phyloP scores from a whole-genome alignment of 371 early-diverging fungal species.

The Syncephalastrum racemosum region DNA sequence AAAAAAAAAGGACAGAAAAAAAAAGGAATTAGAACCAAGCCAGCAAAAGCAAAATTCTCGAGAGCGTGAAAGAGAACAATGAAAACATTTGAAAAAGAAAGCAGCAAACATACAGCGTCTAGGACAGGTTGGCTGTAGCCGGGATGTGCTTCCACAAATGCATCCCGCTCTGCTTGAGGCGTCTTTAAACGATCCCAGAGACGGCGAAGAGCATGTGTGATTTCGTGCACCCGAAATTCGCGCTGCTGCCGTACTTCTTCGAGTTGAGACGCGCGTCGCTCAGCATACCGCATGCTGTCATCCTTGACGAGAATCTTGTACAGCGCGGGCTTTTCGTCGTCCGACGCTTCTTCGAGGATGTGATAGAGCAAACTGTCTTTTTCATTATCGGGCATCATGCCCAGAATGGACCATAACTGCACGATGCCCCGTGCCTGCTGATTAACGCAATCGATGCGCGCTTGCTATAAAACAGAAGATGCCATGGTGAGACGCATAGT shows the following conservation, averaged over 20 bases:
- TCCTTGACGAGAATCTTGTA: conserved; percentile 21
- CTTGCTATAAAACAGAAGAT: conserved; percentile 2
- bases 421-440: conserved; percentile 14
- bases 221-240: conserved; percentile 37
- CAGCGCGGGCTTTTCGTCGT: conserved; percentile 14
- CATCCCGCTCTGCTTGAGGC: conserved; percentile 22
- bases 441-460: conserved; percentile 13
- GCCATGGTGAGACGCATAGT: not conserved
- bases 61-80: too few species aligned
- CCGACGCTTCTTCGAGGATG: conserved; percentile 13
- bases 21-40: not conserved
- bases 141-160: conserved; percentile 18
- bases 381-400: conserved; percentile 16
- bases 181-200: conserved; percentile 40
- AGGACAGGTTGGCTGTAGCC: too few species aligned
- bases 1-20: not conserved
- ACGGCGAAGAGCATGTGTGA: conserved; percentile 26
- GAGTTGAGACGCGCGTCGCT: conserved; percentile 16
- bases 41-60: not conserved
- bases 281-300: conserved; percentile 15
- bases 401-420: conserved; percentile 19
- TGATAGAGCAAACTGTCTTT: conserved; percentile 20
- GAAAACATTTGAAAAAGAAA: too few species aligned
- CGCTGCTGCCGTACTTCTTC: conserved; percentile 30
- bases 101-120: too few species aligned